Conservation (phyloP, 2,329 filamentous ascomycete genomes). For the Thelonectria discophora region DNA sequence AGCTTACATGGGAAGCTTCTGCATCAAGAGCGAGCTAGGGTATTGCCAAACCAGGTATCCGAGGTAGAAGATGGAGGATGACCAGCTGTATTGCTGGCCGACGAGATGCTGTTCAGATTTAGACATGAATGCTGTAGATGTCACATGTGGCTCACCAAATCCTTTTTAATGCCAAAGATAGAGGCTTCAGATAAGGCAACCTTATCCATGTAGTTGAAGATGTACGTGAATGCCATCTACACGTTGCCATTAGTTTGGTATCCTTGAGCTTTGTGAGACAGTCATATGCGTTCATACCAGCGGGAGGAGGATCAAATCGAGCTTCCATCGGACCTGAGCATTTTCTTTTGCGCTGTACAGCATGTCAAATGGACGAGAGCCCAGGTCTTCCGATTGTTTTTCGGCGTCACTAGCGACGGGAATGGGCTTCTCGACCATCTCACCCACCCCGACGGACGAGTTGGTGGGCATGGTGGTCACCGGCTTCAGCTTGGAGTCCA, state of each 20-base stretch:
- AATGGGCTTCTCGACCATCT: too few relatives aligned
- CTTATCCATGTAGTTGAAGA: constrained; percentile 7
- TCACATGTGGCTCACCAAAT: neutral
- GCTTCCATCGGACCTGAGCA: constrained; percentile 3
- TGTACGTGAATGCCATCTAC: constrained; percentile 2
- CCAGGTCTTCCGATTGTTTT: too few relatives aligned
- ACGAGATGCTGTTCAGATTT: constrained; percentile 17
- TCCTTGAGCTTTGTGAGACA: neutral
- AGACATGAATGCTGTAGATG: neutral
- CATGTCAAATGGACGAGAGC: too few relatives aligned
- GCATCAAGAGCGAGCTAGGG: constrained; percentile 31
- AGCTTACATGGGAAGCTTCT: constrained; percentile 30
- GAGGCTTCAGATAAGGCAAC: constrained; percentile 10
- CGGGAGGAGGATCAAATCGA: constrained; percentile 3
- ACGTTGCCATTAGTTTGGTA: neutral
- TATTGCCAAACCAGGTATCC: constrained; percentile 51
- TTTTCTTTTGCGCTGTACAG: too few relatives aligned
- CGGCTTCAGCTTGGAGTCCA: too few relatives aligned
- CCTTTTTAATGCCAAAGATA: constrained; percentile 3
- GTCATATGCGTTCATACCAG: neutral
- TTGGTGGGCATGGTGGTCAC: too few relatives aligned
- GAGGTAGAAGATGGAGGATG: constrained; percentile 58
- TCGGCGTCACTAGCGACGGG: too few relatives aligned
- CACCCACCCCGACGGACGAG: too few relatives aligned
- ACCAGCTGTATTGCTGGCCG: constrained; percentile 57